Percentiles rank a stretch among this genome's conserved stretches.
Conservation (phyloP, 108 stramenopile species). For the Craspedostauros australis region DNA sequence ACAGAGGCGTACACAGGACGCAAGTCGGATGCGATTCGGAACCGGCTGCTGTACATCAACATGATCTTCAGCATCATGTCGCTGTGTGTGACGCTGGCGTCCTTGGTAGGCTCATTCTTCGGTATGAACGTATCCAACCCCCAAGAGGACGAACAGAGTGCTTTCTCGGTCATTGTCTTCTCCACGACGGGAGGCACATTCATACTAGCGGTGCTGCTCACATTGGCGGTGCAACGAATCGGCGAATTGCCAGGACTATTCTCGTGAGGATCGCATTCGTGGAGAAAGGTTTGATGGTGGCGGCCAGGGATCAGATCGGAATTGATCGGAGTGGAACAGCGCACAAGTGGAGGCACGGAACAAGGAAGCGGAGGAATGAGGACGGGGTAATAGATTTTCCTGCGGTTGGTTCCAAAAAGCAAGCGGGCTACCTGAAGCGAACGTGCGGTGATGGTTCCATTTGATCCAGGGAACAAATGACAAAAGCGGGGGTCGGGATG, state of each 20-base stretch:
- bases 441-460: too few species aligned
- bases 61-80: constrained; percentile 61
- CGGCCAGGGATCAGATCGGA: background rate
- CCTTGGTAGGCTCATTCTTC: constrained; percentile 68
- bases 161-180: constrained; percentile 40
- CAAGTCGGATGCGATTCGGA: constrained; percentile 64
- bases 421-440: too few species aligned
- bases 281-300: background rate
- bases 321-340: background rate
- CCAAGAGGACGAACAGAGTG: constrained; percentile 37
- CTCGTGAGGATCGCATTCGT: background rate
- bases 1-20: constrained; percentile 72
- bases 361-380: background rate
- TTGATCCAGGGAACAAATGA: too few species aligned
- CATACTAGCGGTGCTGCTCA: constrained; percentile 12
- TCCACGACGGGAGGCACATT: constrained; percentile 20
- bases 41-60: constrained; percentile 71
- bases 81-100: constrained; percentile 44
- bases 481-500: too few species aligned
- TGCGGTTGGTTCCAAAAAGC: too few species aligned
- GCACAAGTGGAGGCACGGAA: background rate
- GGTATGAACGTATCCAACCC: constrained; percentile 80
- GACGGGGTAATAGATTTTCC: background rate
- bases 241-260: constrained; percentile 14
- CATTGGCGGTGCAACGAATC: constrained; percentile 4